phyloP scores from a whole-genome alignment of 768 basidiomycete genomes.

The Lactarius sp. region DNA sequence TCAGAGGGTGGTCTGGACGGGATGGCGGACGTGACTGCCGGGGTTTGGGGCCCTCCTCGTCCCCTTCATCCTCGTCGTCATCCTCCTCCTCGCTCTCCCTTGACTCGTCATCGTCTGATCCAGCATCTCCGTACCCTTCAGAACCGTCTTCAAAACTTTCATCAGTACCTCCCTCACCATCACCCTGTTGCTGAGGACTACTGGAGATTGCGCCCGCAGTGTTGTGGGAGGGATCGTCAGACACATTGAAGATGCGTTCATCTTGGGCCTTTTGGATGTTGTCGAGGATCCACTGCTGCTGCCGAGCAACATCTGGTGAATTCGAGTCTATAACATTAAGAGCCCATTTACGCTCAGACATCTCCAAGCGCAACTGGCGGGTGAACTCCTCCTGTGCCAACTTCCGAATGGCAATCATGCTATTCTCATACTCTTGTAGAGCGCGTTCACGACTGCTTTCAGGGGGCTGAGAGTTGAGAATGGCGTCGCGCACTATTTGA shows the following conservation, averaged over 20 bases:
- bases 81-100: slow-evolving; percentile 12
- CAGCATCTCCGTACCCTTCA: slow-evolving; percentile 4
- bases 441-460: slow-evolving; percentile 17
- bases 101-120: background rate
- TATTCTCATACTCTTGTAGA: slow-evolving; percentile 11
- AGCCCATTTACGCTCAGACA: slow-evolving; percentile 24
- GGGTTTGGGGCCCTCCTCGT: background rate
- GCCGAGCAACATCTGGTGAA: slow-evolving; percentile 23
- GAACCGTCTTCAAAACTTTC: slow-evolving; percentile 1
- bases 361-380: slow-evolving; percentile 16
- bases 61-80: slow-evolving; percentile 11
- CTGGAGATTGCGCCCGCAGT: background rate
- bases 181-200: slow-evolving; percentile 1
- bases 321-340: slow-evolving; percentile 14
- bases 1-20: background rate
- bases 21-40: slow-evolving; percentile 19
- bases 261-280: slow-evolving; percentile 18
- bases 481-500: slow-evolving; percentile 11
- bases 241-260: background rate
- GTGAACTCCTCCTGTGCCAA: slow-evolving; percentile 24
- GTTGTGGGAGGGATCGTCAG: background rate
- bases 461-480: slow-evolving; percentile 1
- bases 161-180: slow-evolving; percentile 1
- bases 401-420: slow-evolving; percentile 19
- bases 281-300: slow-evolving; percentile 26